These are phyloP conservation scores for Zygosaccharomyces sapae DNA, from an alignment of 1,139 yeast species.

Conservation along the genomic window DNA sequence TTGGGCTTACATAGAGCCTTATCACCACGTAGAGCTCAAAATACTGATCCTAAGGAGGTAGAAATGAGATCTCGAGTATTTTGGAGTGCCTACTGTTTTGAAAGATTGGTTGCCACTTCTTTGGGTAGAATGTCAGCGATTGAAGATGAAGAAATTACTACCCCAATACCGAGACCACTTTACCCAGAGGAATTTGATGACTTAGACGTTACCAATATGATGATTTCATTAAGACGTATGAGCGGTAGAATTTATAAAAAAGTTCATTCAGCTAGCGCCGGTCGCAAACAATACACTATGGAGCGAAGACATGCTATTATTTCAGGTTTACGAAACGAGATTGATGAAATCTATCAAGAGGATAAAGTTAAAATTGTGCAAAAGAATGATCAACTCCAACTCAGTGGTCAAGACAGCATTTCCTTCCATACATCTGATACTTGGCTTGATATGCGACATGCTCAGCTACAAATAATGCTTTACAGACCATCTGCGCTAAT, in stretches of 20 bases:
- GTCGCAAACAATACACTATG: slow-evolving; percentile 28
- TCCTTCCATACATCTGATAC: slow-evolving; percentile 43
- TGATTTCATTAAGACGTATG: slow-evolving; percentile 42
- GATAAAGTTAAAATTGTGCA: slow-evolving; percentile 30
- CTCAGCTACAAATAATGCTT: slow-evolving; percentile 42
- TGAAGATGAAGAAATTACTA: slow-evolving; percentile 45
- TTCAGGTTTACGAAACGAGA: slow-evolving; percentile 37
- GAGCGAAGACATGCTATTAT: slow-evolving; percentile 37
- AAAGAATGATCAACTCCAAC: slow-evolving; percentile 32
- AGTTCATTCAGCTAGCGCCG: slow-evolving; percentile 43
- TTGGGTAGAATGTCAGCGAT: slow-evolving; percentile 46
- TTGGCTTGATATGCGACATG: slow-evolving; percentile 47
- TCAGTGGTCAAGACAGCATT: slow-evolving; percentile 20
- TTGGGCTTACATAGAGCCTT: slow-evolving; percentile 44
- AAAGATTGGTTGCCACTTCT: slow-evolving; percentile 43
- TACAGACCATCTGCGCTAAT: slow-evolving; percentile 47
- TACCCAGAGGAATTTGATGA: slow-evolving; percentile 41
- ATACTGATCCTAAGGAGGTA: slow-evolving; percentile 34
- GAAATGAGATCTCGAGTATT: slow-evolving; percentile 45
- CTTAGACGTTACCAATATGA: slow-evolving; percentile 40
- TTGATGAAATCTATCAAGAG: slow-evolving; percentile 42
- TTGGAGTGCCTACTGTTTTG: slow-evolving; percentile 51
- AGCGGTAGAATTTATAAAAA: slow-evolving; percentile 43
- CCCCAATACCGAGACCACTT: slow-evolving; percentile 41
- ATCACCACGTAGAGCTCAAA: slow-evolving; percentile 29